Evolutionary conservation across 345 rosid species (phyloP).

Genomic region (Boechera stricta): DNA sequence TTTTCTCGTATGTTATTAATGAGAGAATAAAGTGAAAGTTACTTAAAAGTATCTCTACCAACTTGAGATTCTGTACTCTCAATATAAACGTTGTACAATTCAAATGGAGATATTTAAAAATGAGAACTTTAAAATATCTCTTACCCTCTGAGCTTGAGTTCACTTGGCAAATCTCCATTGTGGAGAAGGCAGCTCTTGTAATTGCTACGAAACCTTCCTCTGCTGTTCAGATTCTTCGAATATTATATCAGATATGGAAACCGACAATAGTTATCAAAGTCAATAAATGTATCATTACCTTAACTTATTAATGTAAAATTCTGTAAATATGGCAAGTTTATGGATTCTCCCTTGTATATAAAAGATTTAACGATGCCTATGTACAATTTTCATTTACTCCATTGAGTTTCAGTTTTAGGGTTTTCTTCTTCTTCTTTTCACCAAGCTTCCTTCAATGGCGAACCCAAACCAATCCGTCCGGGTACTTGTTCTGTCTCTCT

Average conservation of each 20-base stretch:
- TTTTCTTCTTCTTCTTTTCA: conserved; percentile 18
- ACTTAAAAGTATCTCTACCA: too few relatives aligned
- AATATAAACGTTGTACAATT: too few relatives aligned
- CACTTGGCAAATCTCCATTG: neutral
- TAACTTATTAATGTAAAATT: neutral
- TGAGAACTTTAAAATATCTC: too few relatives aligned
- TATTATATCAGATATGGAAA: conserved; percentile 10
- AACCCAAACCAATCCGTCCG: conserved; percentile 28
- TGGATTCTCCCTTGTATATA: neutral
- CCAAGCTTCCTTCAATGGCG: conserved; percentile 32
- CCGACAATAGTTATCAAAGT: neutral
- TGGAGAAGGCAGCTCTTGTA: neutral
- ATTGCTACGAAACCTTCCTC: neutral
- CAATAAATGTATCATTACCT: conserved; percentile 1
- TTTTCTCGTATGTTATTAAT: too few relatives aligned
- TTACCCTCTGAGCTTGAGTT: too few relatives aligned
- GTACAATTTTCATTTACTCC: neutral
- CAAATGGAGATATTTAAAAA: too few relatives aligned
- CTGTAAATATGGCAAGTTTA: conserved; percentile 3
- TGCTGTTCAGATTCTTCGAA: neutral
- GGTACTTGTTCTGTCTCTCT: conserved; percentile 21
- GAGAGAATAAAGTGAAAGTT: too few relatives aligned
- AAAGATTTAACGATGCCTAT: conserved; percentile 8
- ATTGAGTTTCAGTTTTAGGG: conserved; percentile 14
- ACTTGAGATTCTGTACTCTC: too few relatives aligned